These are phyloP conservation scores for Abelmoschus esculentus DNA, from an alignment of 345 rosid species.

Conservation along the genomic window DNA sequence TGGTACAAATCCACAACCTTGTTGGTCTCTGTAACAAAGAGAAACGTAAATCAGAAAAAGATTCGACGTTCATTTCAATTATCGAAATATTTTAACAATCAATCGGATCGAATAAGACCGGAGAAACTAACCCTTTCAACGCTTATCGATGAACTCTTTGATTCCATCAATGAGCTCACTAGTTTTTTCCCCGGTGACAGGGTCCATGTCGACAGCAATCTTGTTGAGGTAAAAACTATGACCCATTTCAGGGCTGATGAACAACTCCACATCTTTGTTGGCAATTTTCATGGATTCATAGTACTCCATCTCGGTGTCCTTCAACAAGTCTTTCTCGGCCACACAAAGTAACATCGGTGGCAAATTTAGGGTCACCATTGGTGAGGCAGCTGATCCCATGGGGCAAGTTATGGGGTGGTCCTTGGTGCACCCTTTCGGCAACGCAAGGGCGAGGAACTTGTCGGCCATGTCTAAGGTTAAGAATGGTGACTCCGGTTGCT, in stretches of 20 bases:
- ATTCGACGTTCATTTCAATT: too few species aligned
- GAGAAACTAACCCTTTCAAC: too few species aligned
- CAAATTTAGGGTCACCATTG: conserved; percentile 28
- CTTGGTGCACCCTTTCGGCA: conserved; percentile 39
- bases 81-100: too few species aligned
- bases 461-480: conserved; percentile 53
- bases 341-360: conserved; percentile 46
- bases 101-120: too few species aligned
- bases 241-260: conserved; percentile 42
- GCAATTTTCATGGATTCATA: conserved; percentile 46
- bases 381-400: conserved; percentile 40
- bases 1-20: too few species aligned
- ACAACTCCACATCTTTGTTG: conserved; percentile 36
- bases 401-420: conserved; percentile 58
- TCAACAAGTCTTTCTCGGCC: conserved; percentile 43
- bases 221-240: conserved; percentile 54
- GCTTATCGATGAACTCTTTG: background rate
- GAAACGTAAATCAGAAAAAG: too few species aligned
- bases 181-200: conserved; percentile 30
- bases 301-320: conserved; percentile 53
- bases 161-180: conserved; percentile 30
- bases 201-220: conserved; percentile 42
- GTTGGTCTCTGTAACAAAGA: too few species aligned
- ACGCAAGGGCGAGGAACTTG: conserved; percentile 36
- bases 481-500: conserved; percentile 48